Evolutionary conservation across 2,329 filamentous ascomycete genomes (phyloP), one percentile per base, ranked within the genome.

Genomic region (Knufia fluminis): DNA sequence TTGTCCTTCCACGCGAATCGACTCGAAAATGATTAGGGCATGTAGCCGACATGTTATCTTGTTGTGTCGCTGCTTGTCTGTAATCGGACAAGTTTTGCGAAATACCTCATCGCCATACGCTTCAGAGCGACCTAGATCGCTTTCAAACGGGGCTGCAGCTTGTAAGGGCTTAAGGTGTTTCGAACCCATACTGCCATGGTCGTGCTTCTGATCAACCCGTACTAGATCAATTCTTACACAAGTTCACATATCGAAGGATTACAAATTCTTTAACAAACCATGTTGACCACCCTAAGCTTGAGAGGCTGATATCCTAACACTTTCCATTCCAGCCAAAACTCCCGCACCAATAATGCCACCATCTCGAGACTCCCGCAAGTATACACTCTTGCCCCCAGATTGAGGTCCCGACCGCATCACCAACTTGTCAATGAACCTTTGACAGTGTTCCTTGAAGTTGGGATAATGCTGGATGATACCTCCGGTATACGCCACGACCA

Each of bases 381-480:
- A 73, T 1, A 77, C 71, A 24, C 67, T 69, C 54, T 75, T 76
- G 4, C 65, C 66, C 23, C 70, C 71, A 35, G 69, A 66, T 31
- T 70, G 68, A 12, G 66, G 68, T 17, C 68, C 67, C 17, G 66
- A 69, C 28, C 66, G 61, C 67, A 71, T 69, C 17, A 76, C 69
- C 12, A 77, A 62, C 3, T 68, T 65, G 52, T 87, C 80, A 44
- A 90, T 72, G 60, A 85, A 85, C 12, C 67, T 60, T 63, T 89
- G 84, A 55, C 83, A 87, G 58, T 84, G 82, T 39, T 71, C 67
- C 36, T 86, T 71, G 65, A 86, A 89, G 57, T 85, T 76, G 42
- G 86, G 85, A 59, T 88, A 88, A 59, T 86, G 80, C n/a, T 81
- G 78, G 52, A 90, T 90, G 60, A 85, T 88, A 4, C 85, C 83